Percentiles rank a stretch among this genome's conserved stretches.
phyloP scores from a whole-genome alignment of 176 grass and related monocot genomes.

The Elymus sibiricus region DNA sequence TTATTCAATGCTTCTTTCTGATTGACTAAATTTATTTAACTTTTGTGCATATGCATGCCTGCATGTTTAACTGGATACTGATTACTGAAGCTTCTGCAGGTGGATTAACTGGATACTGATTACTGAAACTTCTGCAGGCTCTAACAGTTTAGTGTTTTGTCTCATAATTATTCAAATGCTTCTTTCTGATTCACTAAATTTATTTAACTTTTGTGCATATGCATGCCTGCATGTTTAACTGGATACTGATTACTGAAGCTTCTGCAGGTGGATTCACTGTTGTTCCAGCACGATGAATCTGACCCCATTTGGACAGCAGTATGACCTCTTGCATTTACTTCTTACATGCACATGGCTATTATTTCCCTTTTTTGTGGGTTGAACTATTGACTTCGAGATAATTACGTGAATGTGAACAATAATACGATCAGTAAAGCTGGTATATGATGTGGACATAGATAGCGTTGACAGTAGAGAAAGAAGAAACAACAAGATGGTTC shows the following conservation, averaged over 20 bases:
- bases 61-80: neutral
- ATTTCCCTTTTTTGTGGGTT: neutral
- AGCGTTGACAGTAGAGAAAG: neutral
- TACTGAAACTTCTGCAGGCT: too few relatives aligned
- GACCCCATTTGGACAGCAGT: constrained; percentile 53
- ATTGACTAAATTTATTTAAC: neutral
- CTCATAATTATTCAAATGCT: neutral
- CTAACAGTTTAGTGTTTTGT: constrained; percentile 41
- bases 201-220: neutral
- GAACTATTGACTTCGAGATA: neutral
- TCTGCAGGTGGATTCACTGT: constrained; percentile 48
- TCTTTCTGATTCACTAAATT: neutral
- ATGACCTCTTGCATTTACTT: constrained; percentile 38
- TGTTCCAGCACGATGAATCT: constrained; percentile 45
- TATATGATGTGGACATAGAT: neutral
- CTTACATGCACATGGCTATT: neutral
- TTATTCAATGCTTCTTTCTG: neutral
- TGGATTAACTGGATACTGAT: too few relatives aligned
- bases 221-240: neutral
- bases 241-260: constrained; percentile 25
- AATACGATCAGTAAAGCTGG: neutral
- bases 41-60: neutral
- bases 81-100: constrained; percentile 35
- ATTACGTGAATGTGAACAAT: neutral
- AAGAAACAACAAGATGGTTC: constrained; percentile 7